These are phyloP conservation scores for Chaetomium strumarium DNA, from an alignment of 2,329 filamentous ascomycete genomes.

Conservation along the genomic window DNA sequence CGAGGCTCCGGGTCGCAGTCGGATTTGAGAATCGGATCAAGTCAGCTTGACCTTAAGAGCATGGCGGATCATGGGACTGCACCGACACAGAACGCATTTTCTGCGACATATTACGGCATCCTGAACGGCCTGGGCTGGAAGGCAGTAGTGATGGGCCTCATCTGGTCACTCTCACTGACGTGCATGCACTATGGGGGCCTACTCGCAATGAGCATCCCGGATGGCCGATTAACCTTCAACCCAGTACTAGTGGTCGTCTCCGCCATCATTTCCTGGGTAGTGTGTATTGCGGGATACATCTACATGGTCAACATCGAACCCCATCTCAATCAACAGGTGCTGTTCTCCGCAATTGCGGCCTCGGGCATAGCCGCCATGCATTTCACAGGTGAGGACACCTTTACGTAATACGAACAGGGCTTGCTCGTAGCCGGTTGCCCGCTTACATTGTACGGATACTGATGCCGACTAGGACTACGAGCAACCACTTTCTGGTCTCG, in stretches of 20 bases:
- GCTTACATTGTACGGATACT: background rate
- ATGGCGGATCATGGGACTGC: conserved; percentile 2
- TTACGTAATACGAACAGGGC: background rate
- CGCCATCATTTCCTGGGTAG: conserved; percentile 4
- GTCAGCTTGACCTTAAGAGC: conserved; percentile 6
- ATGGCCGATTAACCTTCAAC: conserved; percentile 1
- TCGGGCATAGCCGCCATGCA: conserved; percentile 6
- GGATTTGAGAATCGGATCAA: conserved; percentile 1
- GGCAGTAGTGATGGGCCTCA: conserved; percentile 2
- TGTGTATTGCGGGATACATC: conserved; percentile 6
- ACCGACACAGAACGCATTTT: conserved; percentile 3
- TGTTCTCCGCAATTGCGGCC: conserved; percentile 3
- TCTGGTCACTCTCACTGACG: conserved; percentile 5
- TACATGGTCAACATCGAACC: conserved; percentile 8
- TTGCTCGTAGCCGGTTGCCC: background rate
- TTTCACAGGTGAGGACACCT: conserved; percentile 3
- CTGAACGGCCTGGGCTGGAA: conserved; percentile 2
- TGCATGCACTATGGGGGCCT: conserved; percentile 6
- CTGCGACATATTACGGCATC: conserved; percentile 1
- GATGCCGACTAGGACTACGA: conserved; percentile 3
- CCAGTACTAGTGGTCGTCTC: background rate
- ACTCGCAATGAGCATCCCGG: conserved; percentile 1
- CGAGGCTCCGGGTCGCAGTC: background rate
- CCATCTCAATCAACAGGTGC: conserved; percentile 6
- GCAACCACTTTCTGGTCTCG: conserved; percentile 7